Evolutionary conservation across 2,329 filamentous ascomycete species (phyloP), one percentile per base, ranked within the genome.

Genomic region (Trichoderma sp.): DNA sequence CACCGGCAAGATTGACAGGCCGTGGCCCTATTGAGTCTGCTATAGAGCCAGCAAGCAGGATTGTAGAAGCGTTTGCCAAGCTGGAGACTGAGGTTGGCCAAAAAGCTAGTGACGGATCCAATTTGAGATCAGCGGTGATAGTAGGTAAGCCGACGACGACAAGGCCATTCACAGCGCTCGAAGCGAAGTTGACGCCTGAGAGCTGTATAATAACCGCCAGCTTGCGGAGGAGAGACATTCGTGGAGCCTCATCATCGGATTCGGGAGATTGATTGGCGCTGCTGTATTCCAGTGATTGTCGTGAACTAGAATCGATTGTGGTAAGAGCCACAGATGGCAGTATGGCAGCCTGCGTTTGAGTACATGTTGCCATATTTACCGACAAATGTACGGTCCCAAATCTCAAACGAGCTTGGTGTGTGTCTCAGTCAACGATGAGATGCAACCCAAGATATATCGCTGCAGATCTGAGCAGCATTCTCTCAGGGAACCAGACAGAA

Each of bases 231-330:
- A 43, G 39, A 43, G 39, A 43, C 39, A 43, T 43, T 43, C 15
- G 39, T n/a, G 39, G 39, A n/a, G 39, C 39, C 7, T 43, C 39
- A 43, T 43, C 39, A n/a, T 43, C 39, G 39, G 39, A 43, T n/a
- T 43, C 39, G 39, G 39, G 3, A 43, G 39, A 18, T 43, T 43
- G 39, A 2, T 43, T 85, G 39, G 39, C 39, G 3, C 4, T 43
- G 39, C 39, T 43, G 39, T 43, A 43, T 43, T 43, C 39, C 18
- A n/a, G 39, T 9, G 39, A 43, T 4, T 43, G 39, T 9, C 39
- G 39, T 43, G 39, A 43, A 43, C 15, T 43, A 43, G 7, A n/a
- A 15, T 43, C 39, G 39, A 18, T n/a, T n/a, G 39, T n/a, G 39
- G 39, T 43, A n/a, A 43, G 39, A 43, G 39, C 15, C 39, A 43